Percentiles rank a stretch among this genome's conserved stretches.
Conservation (phyloP, 352 stramenopile genomes). For the Elongisporangium anandrum region DNA sequence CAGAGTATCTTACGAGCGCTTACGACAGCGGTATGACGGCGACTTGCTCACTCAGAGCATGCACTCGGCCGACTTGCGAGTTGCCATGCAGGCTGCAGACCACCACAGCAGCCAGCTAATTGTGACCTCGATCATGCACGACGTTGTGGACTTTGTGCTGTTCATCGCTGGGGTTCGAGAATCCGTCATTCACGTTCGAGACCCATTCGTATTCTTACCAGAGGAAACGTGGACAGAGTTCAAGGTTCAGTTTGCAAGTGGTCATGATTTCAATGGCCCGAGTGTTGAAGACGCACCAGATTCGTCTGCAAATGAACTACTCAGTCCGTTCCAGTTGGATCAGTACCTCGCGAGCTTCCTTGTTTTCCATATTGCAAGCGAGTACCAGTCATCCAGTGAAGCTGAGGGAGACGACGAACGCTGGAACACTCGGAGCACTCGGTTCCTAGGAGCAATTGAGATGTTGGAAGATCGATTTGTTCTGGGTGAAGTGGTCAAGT, state of each 20-base stretch:
- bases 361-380: conserved; percentile 5
- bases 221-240: conserved; percentile 51
- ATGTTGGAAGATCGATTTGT: conserved; percentile 41
- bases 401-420: background rate
- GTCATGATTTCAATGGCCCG: conserved; percentile 1
- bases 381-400: conserved; percentile 8
- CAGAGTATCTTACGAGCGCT: conserved; percentile 36
- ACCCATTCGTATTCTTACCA: conserved; percentile 31
- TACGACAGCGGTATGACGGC: conserved; percentile 64
- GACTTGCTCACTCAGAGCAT: conserved; percentile 39
- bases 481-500: conserved; percentile 60
- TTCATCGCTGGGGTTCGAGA: conserved; percentile 47
- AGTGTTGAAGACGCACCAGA: conserved; percentile 5
- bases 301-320: conserved; percentile 6
- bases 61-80: conserved; percentile 25
- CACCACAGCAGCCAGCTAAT: conserved; percentile 42
- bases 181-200: conserved; percentile 33
- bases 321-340: conserved; percentile 33
- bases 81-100: conserved; percentile 27
- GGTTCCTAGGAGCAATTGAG: conserved; percentile 39
- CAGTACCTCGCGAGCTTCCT: conserved; percentile 42
- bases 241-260: conserved; percentile 38
- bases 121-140: conserved; percentile 26
- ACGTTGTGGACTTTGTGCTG: conserved; percentile 56
- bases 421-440: conserved; percentile 2